A percentile compares a stretch with the other conserved stretches of the same genome.
Evolutionary conservation across 176 grass and related monocot genomes (phyloP).

Genomic region (Carex myosuroides): DNA sequence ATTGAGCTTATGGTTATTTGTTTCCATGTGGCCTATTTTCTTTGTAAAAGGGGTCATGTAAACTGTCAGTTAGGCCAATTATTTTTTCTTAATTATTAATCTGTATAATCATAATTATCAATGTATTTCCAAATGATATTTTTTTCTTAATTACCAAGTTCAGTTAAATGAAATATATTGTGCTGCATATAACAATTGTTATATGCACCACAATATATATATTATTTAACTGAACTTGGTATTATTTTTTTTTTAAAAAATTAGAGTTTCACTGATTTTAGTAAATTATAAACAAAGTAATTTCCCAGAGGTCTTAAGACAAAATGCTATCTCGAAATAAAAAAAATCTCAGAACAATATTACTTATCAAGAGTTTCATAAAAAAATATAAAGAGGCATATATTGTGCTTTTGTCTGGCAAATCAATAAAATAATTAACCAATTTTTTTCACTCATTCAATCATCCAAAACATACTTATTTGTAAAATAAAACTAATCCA

Average conservation of each 20-base stretch:
- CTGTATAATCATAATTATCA: background rate
- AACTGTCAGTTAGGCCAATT: background rate
- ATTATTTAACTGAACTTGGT: background rate
- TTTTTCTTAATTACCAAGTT: too few relatives aligned
- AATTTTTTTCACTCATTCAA: background rate
- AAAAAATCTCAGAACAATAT: background rate
- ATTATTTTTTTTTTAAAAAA: background rate
- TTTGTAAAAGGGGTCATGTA: background rate
- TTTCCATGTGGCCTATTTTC: background rate
- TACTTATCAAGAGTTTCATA: background rate
- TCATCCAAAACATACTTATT: background rate
- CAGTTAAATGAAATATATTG: too few relatives aligned
- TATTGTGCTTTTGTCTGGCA: background rate
- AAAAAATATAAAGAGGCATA: background rate
- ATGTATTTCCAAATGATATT: background rate
- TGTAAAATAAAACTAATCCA: background rate
- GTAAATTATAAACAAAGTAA: background rate
- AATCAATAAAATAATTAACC: background rate
- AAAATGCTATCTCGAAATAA: background rate
- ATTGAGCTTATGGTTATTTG: background rate
- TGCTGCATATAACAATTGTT: background rate
- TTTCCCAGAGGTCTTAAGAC: background rate
- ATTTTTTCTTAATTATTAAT: background rate
- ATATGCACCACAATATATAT: background rate
- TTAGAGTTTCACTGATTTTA: background rate